phyloP scores from a whole-genome alignment of 1,284 basidiomycete genomes.

The Fomitopsis pinicola region DNA sequence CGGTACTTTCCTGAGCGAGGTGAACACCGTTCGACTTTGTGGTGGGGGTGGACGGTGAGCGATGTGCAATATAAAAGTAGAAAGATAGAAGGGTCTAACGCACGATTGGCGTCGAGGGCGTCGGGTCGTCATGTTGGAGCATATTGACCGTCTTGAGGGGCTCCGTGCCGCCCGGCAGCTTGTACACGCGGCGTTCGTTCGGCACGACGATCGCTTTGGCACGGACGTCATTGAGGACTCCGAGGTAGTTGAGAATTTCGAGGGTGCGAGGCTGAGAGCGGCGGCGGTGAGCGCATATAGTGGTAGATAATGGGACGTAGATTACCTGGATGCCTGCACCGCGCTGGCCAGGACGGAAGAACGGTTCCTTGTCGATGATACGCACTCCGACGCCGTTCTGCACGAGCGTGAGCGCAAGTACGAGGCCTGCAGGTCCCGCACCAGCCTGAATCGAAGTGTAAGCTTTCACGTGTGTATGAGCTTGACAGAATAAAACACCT shows the following conservation, averaged over 20 bases:
- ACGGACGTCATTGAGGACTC: constrained; percentile 10
- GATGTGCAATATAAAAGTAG: background rate
- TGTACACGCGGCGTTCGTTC: constrained; percentile 9
- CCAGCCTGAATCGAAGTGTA: constrained; percentile 17
- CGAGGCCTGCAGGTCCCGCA: constrained; percentile 24
- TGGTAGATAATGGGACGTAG: background rate
- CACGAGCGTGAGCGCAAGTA: constrained; percentile 19
- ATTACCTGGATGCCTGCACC: constrained; percentile 18
- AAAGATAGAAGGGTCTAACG: constrained; percentile 1
- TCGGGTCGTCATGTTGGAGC: constrained; percentile 3
- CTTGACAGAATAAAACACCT: background rate
- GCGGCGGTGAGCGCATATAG: background rate
- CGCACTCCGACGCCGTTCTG: constrained; percentile 27
- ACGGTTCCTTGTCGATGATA: constrained; percentile 30
- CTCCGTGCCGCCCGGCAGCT: constrained; percentile 16
- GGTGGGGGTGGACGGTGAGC: background rate
- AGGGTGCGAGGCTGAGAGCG: constrained; percentile 14
- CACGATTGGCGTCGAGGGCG: constrained; percentile 21
- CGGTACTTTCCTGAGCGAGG: constrained; percentile 25
- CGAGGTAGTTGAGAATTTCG: constrained; percentile 21
- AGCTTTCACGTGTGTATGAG: no score
- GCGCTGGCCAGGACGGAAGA: constrained; percentile 22
- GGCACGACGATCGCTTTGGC: background rate
- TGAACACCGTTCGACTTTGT: constrained; percentile 6
- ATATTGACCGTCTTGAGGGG: constrained; percentile 10